Evolutionary conservation across 192 early-diverging fungal genomes (phyloP).

Genomic region (Podila epicladia): DNA sequence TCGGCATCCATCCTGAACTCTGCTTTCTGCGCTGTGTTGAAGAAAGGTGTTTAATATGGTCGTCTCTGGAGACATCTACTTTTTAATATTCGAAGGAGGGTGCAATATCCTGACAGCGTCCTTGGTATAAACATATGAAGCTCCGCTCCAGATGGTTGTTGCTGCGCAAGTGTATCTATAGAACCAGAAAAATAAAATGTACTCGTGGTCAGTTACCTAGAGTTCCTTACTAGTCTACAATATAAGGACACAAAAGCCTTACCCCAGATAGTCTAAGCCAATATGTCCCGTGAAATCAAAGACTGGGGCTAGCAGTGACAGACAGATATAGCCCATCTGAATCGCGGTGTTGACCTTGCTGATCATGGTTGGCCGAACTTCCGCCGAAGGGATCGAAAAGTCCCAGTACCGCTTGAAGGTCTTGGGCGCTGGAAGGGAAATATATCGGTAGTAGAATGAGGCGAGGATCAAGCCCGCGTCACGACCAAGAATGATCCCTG

Average conservation of each 20-base stretch:
- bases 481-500: conserved; percentile 84
- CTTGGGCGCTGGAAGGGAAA: conserved; percentile 88
- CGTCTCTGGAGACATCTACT: background rate
- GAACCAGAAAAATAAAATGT: background rate
- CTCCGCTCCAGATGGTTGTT: conserved; percentile 86
- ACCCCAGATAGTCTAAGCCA: conserved; percentile 73
- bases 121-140: conserved; percentile 77
- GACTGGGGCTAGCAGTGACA: conserved; percentile 77
- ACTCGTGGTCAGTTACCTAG: conserved; percentile 5
- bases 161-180: conserved; percentile 71
- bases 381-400: conserved; percentile 88
- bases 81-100: conserved; percentile 13
- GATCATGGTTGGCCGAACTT: conserved; percentile 88
- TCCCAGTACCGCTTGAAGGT: conserved; percentile 88
- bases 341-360: conserved; percentile 93
- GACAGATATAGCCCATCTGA: conserved; percentile 84
- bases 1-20: too few species aligned
- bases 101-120: conserved; percentile 78
- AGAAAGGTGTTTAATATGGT: too few species aligned
- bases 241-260: conserved; percentile 8
- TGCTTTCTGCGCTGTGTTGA: too few species aligned
- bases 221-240: background rate
- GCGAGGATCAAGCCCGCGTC: conserved; percentile 83
- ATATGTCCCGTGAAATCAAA: conserved; percentile 70
- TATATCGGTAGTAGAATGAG: conserved; percentile 87